phyloP scores from a whole-genome alignment of 768 basidiomycete species.

The Tulasnella sp. region DNA sequence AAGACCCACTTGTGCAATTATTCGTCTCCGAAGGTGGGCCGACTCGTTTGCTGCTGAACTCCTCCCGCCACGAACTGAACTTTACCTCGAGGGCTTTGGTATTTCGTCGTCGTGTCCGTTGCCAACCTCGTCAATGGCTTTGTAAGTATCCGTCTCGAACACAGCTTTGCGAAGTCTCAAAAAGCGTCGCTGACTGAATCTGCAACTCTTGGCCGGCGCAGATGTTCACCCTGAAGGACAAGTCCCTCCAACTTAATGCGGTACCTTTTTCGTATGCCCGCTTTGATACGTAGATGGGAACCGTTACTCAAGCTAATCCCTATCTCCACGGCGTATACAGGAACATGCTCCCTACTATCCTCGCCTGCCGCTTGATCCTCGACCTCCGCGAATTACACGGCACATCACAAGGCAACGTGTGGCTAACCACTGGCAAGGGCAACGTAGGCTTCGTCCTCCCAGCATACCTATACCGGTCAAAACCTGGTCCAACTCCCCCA shows the following conservation, averaged over 20 bases:
- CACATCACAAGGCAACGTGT: background rate
- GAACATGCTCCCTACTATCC: constrained; percentile 71
- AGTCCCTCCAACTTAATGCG: background rate
- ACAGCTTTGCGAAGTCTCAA: background rate
- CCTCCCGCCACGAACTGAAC: background rate
- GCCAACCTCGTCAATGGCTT: constrained; percentile 53
- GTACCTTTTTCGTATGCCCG: constrained; percentile 5
- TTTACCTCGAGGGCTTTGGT: constrained; percentile 56
- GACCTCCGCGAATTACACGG: constrained; percentile 77
- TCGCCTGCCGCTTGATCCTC: constrained; percentile 74
- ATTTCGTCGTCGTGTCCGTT: constrained; percentile 78
- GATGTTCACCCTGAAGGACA: background rate
- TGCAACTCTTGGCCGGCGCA: background rate
- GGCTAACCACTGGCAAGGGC: constrained; percentile 1
- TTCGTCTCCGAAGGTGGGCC: constrained; percentile 6
- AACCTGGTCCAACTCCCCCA: background rate
- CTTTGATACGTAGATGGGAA: no score
- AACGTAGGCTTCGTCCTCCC: background rate
- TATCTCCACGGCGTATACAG: background rate
- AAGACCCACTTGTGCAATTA: constrained; percentile 1
- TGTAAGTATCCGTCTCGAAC: background rate
- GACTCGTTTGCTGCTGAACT: background rate
- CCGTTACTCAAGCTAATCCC: background rate
- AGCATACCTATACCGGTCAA: background rate
- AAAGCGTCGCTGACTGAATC: background rate